A percentile compares a stretch with the other conserved stretches of the same genome.
Evolutionary conservation across 2,329 filamentous ascomycete genomes (phyloP).

Genomic region (Didymella segeticola): DNA sequence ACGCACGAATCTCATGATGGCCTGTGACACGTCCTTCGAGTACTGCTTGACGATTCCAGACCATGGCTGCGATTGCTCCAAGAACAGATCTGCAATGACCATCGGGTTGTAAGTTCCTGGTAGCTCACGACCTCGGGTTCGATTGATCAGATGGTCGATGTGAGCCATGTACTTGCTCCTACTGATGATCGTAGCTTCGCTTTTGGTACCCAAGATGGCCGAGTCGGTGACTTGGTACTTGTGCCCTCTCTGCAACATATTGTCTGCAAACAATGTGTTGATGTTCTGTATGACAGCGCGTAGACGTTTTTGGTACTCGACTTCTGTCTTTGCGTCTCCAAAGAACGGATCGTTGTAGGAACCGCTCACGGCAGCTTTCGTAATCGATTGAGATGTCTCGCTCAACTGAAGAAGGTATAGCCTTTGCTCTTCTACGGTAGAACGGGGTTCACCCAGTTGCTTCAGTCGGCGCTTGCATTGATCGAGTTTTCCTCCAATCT

Average conservation of each 20-base stretch:
- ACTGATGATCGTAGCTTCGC: not conserved
- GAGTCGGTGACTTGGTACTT: slow-evolving; percentile 39
- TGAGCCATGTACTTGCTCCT: not conserved
- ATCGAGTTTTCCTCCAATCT: slow-evolving; percentile 26
- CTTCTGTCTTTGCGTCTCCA: slow-evolving; percentile 8
- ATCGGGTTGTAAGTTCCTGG: slow-evolving; percentile 67
- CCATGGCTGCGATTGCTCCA: slow-evolving; percentile 64
- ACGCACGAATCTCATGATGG: not conserved
- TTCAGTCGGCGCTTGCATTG: slow-evolving; percentile 23
- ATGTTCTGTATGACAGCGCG: slow-evolving; percentile 31
- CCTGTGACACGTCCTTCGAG: not conserved
- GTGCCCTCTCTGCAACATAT: slow-evolving; percentile 30
- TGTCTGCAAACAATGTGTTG: slow-evolving; percentile 28
- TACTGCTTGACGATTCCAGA: slow-evolving; percentile 46
- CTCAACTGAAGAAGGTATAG: slow-evolving; percentile 31
- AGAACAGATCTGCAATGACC: slow-evolving; percentile 65
- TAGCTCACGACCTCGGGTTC: slow-evolving; percentile 61
- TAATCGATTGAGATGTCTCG: slow-evolving; percentile 28
- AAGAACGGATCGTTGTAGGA: slow-evolving; percentile 36
- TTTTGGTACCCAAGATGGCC: not conserved
- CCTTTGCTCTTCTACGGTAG: slow-evolving; percentile 29
- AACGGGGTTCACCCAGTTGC: slow-evolving; percentile 25
- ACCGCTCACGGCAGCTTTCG: slow-evolving; percentile 29
- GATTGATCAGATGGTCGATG: not conserved
- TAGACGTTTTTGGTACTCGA: slow-evolving; percentile 19